Evolutionary conservation across 2,329 filamentous ascomycete genomes (phyloP).

Genomic region (Leptosphaerulina australis): DNA sequence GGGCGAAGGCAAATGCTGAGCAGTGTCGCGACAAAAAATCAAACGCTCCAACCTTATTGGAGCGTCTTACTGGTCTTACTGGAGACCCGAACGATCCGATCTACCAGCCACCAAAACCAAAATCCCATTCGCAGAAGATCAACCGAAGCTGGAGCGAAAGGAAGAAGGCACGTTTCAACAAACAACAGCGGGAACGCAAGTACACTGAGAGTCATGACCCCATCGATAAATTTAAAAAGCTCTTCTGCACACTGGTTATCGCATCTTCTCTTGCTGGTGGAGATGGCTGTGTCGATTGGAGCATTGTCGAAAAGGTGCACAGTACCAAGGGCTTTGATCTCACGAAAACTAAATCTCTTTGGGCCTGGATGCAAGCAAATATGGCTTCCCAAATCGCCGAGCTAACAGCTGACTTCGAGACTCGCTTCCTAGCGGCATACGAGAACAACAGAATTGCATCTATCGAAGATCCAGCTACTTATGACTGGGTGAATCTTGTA

Average conservation of each 20-base stretch:
- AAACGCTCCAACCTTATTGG: slow-evolving; percentile 35
- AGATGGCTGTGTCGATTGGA: slow-evolving; percentile 50
- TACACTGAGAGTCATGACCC: slow-evolving; percentile 28
- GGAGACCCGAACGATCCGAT: slow-evolving; percentile 40
- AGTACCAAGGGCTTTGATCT: slow-evolving; percentile 45
- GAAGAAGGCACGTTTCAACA: slow-evolving; percentile 20
- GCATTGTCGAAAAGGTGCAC: slow-evolving; percentile 50
- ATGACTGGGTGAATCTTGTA: slow-evolving; percentile 72
- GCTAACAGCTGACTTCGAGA: slow-evolving; percentile 68
- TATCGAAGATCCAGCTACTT: slow-evolving; percentile 66
- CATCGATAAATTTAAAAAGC: slow-evolving; percentile 37
- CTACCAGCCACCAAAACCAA: slow-evolving; percentile 27
- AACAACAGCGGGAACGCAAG: slow-evolving; percentile 23
- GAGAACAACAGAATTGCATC: slow-evolving; percentile 64
- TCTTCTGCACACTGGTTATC: slow-evolving; percentile 40
- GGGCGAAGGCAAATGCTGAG: slow-evolving; percentile 13
- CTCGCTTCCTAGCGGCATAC: slow-evolving; percentile 70
- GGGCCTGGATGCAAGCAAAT: slow-evolving; percentile 45
- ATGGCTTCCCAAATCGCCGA: slow-evolving; percentile 58
- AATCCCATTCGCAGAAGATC: slow-evolving; percentile 11
- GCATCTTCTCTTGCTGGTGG: slow-evolving; percentile 46
- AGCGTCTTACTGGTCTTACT: slow-evolving; percentile 45
- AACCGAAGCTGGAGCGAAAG: slow-evolving; percentile 21
- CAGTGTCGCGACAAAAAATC: slow-evolving; percentile 18
- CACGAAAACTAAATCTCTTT: slow-evolving; percentile 45